Percentiles rank a stretch among this genome's conserved stretches.
These are phyloP conservation scores for Dioscorea alata DNA, from an alignment of 106 monocot species.

Conservation along the genomic window DNA sequence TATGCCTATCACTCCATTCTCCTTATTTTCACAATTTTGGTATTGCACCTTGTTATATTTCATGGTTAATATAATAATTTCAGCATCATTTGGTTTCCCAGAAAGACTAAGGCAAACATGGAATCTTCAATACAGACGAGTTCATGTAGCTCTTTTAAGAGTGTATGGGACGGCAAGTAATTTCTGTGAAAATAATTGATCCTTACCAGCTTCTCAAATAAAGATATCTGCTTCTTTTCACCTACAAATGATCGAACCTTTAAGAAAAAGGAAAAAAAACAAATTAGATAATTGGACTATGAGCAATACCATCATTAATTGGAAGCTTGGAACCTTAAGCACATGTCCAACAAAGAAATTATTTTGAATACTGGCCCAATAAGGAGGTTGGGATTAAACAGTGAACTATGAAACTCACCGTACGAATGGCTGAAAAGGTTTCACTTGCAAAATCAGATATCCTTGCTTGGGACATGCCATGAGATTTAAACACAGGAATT, in stretches of 20 bases:
- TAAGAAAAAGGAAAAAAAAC: not conserved
- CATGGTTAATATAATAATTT: no score
- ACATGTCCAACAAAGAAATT: not conserved
- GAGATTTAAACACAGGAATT: conserved; percentile 78
- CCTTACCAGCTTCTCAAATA: conserved; percentile 82
- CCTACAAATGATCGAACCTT: conserved; percentile 97
- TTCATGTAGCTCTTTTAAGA: no score
- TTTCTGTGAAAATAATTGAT: no score
- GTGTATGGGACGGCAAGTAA: no score
- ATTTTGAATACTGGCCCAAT: not conserved
- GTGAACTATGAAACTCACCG: conserved; percentile 42
- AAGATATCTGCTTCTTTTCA: conserved; percentile 85
- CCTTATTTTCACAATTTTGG: no score
- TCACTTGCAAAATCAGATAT: conserved; percentile 93
- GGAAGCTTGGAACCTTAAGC: not conserved
- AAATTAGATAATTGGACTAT: not conserved
- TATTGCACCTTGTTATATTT: no score
- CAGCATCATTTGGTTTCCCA: no score
- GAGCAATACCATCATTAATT: not conserved
- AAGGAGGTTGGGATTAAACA: not conserved
- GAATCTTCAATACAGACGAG: no score
- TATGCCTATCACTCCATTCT: no score
- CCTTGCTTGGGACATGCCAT: conserved; percentile 81
- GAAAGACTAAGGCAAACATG: no score
- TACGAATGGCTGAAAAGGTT: conserved; percentile 96